phyloP scores from a whole-genome alignment of 2,329 filamentous ascomycete species.

The Fusarium clavum region DNA sequence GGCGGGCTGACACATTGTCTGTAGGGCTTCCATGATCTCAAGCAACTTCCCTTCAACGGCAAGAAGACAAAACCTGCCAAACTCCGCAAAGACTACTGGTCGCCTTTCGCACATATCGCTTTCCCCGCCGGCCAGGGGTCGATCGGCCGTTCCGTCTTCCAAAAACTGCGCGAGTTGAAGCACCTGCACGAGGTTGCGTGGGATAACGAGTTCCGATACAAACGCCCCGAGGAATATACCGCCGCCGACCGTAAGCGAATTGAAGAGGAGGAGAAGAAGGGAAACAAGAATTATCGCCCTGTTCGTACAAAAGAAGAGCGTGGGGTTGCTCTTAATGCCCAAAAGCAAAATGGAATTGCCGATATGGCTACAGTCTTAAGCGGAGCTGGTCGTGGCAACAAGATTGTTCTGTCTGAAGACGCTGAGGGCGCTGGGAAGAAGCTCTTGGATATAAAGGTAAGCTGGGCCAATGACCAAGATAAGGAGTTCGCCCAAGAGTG shows the following conservation, averaged over 20 bases:
- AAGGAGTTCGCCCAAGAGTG: conserved; percentile 60
- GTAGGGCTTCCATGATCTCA: conserved; percentile 59
- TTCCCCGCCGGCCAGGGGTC: conserved; percentile 64
- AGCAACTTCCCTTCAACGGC: conserved; percentile 73
- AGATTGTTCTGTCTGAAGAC: conserved; percentile 51
- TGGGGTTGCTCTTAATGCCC: conserved; percentile 66
- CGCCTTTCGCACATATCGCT: conserved; percentile 68
- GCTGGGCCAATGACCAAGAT: conserved; percentile 64
- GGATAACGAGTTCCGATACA: conserved; percentile 61
- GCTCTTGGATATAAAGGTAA: conserved; percentile 59
- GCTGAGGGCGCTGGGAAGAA: conserved; percentile 35
- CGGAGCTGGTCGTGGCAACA: conserved; percentile 64
- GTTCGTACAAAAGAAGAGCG: conserved; percentile 57
- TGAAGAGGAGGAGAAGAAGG: conserved; percentile 47
- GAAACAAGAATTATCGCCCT: conserved; percentile 48
- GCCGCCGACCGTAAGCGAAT: conserved; percentile 51
- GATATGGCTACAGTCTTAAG: conserved; percentile 71
- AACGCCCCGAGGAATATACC: conserved; percentile 51
- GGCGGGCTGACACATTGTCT: not conserved
- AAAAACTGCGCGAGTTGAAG: conserved; percentile 73
- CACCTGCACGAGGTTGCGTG: conserved; percentile 72
- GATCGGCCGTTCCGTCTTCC: conserved; percentile 69
- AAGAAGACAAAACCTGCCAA: conserved; percentile 73
- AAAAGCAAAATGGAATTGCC: conserved; percentile 71
- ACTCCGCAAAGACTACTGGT: conserved; percentile 76